A percentile compares a stretch with the other conserved stretches of the same genome.
Evolutionary conservation across 1,139 yeast species (phyloP).

Genomic region (Taphrina wiesneri): DNA sequence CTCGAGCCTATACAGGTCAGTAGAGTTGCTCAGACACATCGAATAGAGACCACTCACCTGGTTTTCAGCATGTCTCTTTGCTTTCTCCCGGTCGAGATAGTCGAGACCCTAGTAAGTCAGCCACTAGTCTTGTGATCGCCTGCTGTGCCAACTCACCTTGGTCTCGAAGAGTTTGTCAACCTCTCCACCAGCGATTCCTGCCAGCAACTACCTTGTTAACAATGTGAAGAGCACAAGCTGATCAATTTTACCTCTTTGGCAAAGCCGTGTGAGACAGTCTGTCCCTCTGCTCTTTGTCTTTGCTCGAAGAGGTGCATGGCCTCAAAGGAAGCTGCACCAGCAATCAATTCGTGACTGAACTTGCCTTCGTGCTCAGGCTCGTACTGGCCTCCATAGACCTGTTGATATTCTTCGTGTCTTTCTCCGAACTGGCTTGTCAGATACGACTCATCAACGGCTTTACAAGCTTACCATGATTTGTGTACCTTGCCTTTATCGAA

Average conservation of each 20-base stretch:
- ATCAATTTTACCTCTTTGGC: constrained; percentile 24
- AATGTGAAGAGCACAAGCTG: neutral
- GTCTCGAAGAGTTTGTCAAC: constrained; percentile 46
- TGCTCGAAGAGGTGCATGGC: constrained; percentile 40
- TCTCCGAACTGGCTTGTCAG: constrained; percentile 6
- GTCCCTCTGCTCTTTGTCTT: constrained; percentile 44
- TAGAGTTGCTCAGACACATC: neutral
- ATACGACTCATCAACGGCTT: neutral
- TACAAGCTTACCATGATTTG: neutral
- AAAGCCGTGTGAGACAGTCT: constrained; percentile 42
- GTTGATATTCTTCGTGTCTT: constrained; percentile 19
- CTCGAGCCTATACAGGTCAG: constrained; percentile 38
- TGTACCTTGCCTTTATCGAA: neutral
- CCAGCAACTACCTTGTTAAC: constrained; percentile 41
- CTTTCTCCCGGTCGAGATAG: constrained; percentile 45
- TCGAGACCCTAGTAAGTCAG: constrained; percentile 41
- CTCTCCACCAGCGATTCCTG: constrained; percentile 46
- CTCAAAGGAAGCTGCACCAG: constrained; percentile 46
- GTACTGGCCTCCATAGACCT: constrained; percentile 29
- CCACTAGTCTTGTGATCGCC: neutral
- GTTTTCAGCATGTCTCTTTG: constrained; percentile 26
- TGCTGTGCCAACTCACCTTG: constrained; percentile 36
- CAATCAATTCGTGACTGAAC: constrained; percentile 45
- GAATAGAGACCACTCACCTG: neutral
- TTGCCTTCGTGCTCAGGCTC: constrained; percentile 34